Conservation (phyloP, 768 basidiomycete genomes). For the Astraeus odoratus region DNA sequence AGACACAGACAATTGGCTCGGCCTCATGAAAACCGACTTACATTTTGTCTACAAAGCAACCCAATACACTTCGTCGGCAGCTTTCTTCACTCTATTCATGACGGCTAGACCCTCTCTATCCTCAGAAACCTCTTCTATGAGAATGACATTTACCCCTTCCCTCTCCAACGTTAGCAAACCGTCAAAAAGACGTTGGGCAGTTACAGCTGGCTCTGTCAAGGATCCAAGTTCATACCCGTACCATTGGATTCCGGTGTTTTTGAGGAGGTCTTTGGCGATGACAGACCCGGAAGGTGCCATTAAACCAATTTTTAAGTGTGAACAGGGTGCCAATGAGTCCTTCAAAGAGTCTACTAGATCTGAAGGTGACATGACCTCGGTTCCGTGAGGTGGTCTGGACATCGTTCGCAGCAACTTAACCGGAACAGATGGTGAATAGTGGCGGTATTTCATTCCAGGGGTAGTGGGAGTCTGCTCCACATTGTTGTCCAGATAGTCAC, state of each 20-base stretch:
- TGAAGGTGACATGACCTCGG: slow-evolving; percentile 23
- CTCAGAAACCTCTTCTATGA: slow-evolving; percentile 81
- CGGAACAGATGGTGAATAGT: slow-evolving; percentile 89
- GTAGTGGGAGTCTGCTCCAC: slow-evolving; percentile 83
- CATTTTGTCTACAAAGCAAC: slow-evolving; percentile 6
- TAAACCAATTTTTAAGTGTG: slow-evolving; percentile 50
- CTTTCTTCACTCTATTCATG: slow-evolving; percentile 92
- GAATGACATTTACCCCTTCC: slow-evolving; percentile 70
- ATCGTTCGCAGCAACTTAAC: slow-evolving; percentile 65
- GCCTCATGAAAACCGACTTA: not conserved
- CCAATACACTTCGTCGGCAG: slow-evolving; percentile 55
- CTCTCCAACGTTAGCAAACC: slow-evolving; percentile 77
- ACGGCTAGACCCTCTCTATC: slow-evolving; percentile 82
- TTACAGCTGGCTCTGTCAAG: slow-evolving; percentile 50
- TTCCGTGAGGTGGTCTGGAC: slow-evolving; percentile 34
- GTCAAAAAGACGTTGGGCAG: slow-evolving; percentile 81
- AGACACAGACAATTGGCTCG: not conserved
- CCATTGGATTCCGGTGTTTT: slow-evolving; percentile 44
- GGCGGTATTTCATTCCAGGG: slow-evolving; percentile 98
- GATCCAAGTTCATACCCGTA: slow-evolving; percentile 45
- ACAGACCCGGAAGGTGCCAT: slow-evolving; percentile 57
- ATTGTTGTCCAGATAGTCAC: slow-evolving; percentile 66
- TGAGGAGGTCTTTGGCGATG: slow-evolving; percentile 24
- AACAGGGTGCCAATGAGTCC: slow-evolving; percentile 5
- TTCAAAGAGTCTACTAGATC: slow-evolving; percentile 41